Evolutionary conservation across 176 grass and related monocot species (phyloP).

Genomic region (Phoenix dactylifera): DNA sequence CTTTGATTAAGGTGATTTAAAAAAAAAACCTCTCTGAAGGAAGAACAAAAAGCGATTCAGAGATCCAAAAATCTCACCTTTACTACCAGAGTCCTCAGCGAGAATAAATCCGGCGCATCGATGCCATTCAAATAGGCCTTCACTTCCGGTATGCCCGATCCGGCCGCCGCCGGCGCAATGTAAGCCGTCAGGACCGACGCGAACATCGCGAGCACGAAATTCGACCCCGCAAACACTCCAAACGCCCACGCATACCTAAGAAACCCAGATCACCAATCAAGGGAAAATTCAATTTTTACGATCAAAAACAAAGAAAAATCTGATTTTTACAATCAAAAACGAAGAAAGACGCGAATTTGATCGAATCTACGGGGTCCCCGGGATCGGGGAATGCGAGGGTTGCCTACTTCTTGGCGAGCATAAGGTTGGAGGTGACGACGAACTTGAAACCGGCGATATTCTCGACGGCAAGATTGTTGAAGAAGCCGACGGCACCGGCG

Average conservation of each 20-base stretch:
- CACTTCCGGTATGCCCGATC: slow-evolving; percentile 53
- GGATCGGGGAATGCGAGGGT: too few species aligned
- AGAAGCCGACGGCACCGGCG: slow-evolving; percentile 40
- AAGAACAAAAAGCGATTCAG: too few species aligned
- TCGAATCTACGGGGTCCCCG: too few species aligned
- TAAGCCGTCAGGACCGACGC: slow-evolving; percentile 56
- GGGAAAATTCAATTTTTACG: too few species aligned
- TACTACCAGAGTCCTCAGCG: slow-evolving; percentile 60
- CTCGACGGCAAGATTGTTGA: slow-evolving; percentile 81
- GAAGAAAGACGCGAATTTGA: too few species aligned
- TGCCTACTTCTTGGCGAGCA: slow-evolving; percentile 47
- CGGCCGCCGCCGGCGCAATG: slow-evolving; percentile 66
- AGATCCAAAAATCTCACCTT: slow-evolving; percentile 39
- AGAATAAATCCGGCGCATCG: slow-evolving; percentile 79
- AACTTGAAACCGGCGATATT: slow-evolving; percentile 83
- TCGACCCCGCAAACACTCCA: slow-evolving; percentile 57
- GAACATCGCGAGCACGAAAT: slow-evolving; percentile 57
- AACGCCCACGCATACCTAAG: slow-evolving; percentile 51
- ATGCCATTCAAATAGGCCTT: slow-evolving; percentile 85
- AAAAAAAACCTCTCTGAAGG: too few species aligned
- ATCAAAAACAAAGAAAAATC: too few species aligned
- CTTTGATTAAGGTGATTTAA: too few species aligned
- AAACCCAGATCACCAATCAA: not conserved
- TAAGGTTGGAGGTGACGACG: slow-evolving; percentile 71
- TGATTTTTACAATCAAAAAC: too few species aligned